Percentiles rank a stretch among this genome's conserved stretches.
phyloP scores from a whole-genome alignment of 495 filamentous ascomycete genomes.

The Hyphodiscus hymeniophilus region DNA sequence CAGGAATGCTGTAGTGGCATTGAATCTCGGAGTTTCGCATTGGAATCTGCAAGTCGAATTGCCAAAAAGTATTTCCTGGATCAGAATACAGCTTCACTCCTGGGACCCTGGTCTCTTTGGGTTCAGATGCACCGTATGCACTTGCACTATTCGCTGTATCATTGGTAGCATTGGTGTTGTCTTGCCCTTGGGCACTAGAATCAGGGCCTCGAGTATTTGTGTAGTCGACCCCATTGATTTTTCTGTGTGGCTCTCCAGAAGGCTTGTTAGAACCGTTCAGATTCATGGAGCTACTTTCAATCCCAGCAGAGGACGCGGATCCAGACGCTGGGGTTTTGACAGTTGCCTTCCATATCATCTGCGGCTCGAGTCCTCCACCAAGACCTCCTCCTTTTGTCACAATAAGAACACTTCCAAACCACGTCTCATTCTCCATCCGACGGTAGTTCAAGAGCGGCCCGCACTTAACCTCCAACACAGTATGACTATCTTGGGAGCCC shows the following conservation, averaged over 20 bases:
- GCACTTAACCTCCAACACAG: slow-evolving; percentile 48
- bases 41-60: slow-evolving; percentile 56
- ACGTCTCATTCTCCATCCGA: slow-evolving; percentile 65
- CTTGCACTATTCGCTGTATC: not conserved
- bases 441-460: slow-evolving; percentile 82
- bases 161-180: not conserved
- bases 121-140: not conserved
- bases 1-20: slow-evolving; percentile 53
- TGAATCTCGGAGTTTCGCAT: slow-evolving; percentile 45
- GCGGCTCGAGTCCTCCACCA: slow-evolving; percentile 33
- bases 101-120: slow-evolving; percentile 4
- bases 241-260: not conserved
- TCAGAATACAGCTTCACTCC: slow-evolving; percentile 64
- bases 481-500: not conserved
- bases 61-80: slow-evolving; percentile 69
- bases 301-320: not conserved
- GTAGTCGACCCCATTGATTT: slow-evolving; percentile 13
- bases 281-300: not conserved
- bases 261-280: not conserved
- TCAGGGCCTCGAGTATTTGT: not conserved
- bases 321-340: not conserved
- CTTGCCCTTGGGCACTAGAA: not conserved
- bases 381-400: slow-evolving; percentile 60
- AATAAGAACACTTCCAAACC: slow-evolving; percentile 79
- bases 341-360: slow-evolving; percentile 8